Percentiles rank a stretch among this genome's conserved stretches.
These are phyloP conservation scores for Lasiodiplodia citricola DNA, from an alignment of 2,329 filamentous ascomycete species.

Conservation along the genomic window DNA sequence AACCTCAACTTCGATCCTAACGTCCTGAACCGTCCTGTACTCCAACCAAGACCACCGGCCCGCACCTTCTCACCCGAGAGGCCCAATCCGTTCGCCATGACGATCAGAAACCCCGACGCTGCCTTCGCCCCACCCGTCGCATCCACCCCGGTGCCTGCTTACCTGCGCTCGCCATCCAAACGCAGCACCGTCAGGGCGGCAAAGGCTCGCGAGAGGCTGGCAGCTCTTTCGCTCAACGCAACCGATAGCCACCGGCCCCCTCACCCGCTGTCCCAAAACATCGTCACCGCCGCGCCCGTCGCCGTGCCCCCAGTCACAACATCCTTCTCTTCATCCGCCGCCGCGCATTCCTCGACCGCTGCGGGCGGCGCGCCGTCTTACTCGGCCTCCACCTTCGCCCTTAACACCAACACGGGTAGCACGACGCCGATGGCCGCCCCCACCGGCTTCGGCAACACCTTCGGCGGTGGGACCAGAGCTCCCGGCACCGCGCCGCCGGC, in stretches of 20 bases:
- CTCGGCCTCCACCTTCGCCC: conserved; percentile 8
- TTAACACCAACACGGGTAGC: conserved; percentile 16
- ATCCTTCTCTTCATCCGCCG: conserved; percentile 25
- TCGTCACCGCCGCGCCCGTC: background rate
- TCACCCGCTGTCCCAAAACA: conserved; percentile 5
- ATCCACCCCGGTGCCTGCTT: conserved; percentile 40
- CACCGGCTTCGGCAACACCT: background rate
- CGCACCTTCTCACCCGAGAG: conserved; percentile 22
- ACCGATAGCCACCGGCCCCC: background rate
- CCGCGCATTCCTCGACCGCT: conserved; percentile 34
- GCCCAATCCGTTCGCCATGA: conserved; percentile 30
- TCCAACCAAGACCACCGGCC: background rate
- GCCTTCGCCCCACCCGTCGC: conserved; percentile 14
- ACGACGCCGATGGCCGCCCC: conserved; percentile 18
- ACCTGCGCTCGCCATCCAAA: conserved; percentile 55
- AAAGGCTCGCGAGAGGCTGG: conserved; percentile 24
- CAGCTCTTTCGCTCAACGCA: conserved; percentile 22
- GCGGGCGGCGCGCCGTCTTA: conserved; percentile 33
- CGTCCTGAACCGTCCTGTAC: conserved; percentile 30
- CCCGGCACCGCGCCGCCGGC: conserved; percentile 11
- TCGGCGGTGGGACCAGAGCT: background rate
- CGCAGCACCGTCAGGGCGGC: conserved; percentile 40
- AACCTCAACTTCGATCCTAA: conserved; percentile 27
- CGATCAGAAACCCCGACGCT: conserved; percentile 38
- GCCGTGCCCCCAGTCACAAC: background rate